Evolutionary conservation across 2,329 filamentous ascomycete genomes (phyloP).

Genomic region (Didymella pinodella): DNA sequence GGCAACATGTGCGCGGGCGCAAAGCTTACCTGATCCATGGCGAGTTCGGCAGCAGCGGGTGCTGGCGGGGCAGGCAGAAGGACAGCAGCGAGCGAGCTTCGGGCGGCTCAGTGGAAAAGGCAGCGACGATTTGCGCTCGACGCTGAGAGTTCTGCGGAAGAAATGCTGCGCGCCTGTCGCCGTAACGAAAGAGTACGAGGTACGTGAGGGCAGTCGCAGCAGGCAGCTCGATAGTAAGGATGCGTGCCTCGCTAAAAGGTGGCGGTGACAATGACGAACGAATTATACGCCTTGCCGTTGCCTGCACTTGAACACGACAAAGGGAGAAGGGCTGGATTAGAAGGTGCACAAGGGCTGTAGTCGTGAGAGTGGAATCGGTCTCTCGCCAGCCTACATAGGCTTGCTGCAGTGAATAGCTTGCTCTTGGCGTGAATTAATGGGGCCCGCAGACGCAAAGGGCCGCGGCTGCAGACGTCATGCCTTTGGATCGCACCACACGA

Average conservation of each 20-base stretch:
- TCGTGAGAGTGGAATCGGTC: conserved; percentile 7
- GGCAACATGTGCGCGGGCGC: conserved; percentile 12
- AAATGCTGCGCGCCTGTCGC: conserved; percentile 34
- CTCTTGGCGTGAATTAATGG: conserved; percentile 17
- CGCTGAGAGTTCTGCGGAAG: conserved; percentile 5
- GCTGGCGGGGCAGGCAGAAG: conserved; percentile 24
- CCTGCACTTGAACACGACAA: conserved; percentile 7
- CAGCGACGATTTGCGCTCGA: conserved; percentile 18
- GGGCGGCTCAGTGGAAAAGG: not conserved
- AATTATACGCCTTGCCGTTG: conserved; percentile 8
- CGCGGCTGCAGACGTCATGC: conserved; percentile 18
- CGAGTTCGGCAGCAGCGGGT: conserved; percentile 27
- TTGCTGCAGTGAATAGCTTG: conserved; percentile 16
- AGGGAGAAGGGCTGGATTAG: conserved; percentile 1
- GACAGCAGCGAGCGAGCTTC: conserved; percentile 19
- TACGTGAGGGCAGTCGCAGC: conserved; percentile 27
- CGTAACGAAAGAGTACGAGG: conserved; percentile 22
- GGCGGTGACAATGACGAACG: conserved; percentile 32
- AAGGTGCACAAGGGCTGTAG: conserved; percentile 16
- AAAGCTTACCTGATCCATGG: conserved; percentile 52
- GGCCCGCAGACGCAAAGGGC: conserved; percentile 9
- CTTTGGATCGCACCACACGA: conserved; percentile 11
- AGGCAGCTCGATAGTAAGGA: conserved; percentile 28
- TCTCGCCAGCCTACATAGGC: conserved; percentile 15
- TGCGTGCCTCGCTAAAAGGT: conserved; percentile 48